Evolutionary conservation across 257 asterid genomes (phyloP).

Genomic region (Plantago major): DNA sequence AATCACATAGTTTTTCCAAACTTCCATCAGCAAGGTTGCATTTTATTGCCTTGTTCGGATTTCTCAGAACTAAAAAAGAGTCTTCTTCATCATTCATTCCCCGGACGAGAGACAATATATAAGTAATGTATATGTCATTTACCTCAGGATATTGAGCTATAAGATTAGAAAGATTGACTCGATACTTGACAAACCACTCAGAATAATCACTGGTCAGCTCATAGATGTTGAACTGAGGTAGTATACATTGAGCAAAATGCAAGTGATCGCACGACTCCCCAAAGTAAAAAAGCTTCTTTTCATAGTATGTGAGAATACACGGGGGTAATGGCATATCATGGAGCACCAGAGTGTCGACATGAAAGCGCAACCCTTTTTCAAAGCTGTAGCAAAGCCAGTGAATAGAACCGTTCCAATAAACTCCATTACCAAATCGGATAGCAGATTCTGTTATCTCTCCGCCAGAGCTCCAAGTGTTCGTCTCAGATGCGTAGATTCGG

Average conservation of each 20-base stretch:
- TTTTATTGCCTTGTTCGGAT: neutral
- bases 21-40: slow-evolving; percentile 5
- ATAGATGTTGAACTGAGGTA: slow-evolving; percentile 11
- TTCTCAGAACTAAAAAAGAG: neutral
- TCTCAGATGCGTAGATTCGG: slow-evolving; percentile 28
- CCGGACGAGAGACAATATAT: neutral
- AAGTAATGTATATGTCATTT: neutral
- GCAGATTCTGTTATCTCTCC: too few relatives aligned
- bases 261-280: slow-evolving; percentile 31
- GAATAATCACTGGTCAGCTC: slow-evolving; percentile 26
- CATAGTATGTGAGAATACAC: too few relatives aligned
- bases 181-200: slow-evolving; percentile 26
- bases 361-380: neutral
- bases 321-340: neutral
- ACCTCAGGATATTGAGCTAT: slow-evolving; percentile 7
- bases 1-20: slow-evolving; percentile 7
- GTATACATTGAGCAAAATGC: slow-evolving; percentile 12
- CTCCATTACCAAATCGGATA: too few relatives aligned
- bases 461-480: slow-evolving; percentile 21
- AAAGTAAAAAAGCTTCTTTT: too few relatives aligned
- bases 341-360: neutral
- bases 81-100: neutral
- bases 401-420: slow-evolving; percentile 17
- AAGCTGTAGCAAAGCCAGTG: neutral
- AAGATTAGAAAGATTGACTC: slow-evolving; percentile 12